Base-by-base conservation (phyloP, 2,329 filamentous ascomycete species). In the Bipolaris victoriae region DNA sequence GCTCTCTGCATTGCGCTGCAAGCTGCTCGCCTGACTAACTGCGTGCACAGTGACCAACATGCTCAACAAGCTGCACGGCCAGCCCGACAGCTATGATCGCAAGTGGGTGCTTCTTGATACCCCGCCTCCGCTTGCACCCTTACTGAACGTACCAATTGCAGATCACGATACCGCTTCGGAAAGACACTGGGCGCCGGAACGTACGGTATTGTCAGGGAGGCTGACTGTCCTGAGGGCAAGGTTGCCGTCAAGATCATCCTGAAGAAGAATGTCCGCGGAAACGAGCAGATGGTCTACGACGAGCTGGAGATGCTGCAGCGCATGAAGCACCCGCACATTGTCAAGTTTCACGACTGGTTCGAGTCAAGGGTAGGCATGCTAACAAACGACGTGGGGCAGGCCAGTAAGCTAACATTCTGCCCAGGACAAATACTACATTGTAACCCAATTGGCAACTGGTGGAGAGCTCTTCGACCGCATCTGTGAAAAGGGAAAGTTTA, bases 371-470 rank as follows among this genome's bases (percentile, higher is more conserved):
- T 96, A 80, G 66, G 88, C 64, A 37, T 10, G 41, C 24, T 11
- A 33, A 31, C 18, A 10, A 10, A 7, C 24, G 22, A 37, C 15
- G 18, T 40, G 11, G 15, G 40, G 33, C 41, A 40, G 35, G 20
- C 29, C 18, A 31, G 40, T 58, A 53, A 26, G 63, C 68, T 72
- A 54, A 71, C 61, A 55, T 31, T 31, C 13, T 18, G 48, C 26
- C 29, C 69, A 97, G 92, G 95, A 99, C 83, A 99, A 99, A 82
- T 99, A 97, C 82, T 99, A 99, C 78, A 98, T 99, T 68, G 93
- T 99, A 69, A 99, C 95, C 31, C 90, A 99, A 78, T 84, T 99
- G 54, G 95, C 95, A 40, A 97, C 91, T 0, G 95, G 95, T 66
- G 95, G 95, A 76, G 95, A 99, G 80, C 81, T 99, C 62, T 99